Percentiles rank a stretch among this genome's conserved stretches.
phyloP scores from a whole-genome alignment of 345 rosid species.

The Mallotus nudiflorus region DNA sequence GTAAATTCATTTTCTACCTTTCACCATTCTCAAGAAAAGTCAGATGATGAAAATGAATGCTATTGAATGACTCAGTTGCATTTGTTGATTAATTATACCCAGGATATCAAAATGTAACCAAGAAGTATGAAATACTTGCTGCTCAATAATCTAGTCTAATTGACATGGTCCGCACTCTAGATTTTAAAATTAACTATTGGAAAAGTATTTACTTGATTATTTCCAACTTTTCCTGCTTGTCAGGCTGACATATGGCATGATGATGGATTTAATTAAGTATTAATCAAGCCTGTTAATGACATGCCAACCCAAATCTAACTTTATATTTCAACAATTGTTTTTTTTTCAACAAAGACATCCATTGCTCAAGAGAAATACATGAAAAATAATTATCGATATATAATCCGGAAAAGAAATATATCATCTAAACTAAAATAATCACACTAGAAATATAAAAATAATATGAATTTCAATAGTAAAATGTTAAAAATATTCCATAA shows the following conservation, averaged over 20 bases:
- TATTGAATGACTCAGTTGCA: not conserved
- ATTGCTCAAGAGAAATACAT: too few species aligned
- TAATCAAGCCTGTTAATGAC: not conserved
- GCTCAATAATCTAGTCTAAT: not conserved
- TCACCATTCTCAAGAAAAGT: too few species aligned
- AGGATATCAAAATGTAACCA: not conserved
- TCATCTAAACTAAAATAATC: too few species aligned
- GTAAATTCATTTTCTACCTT: too few species aligned
- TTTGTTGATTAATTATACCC: not conserved
- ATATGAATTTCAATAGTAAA: too few species aligned
- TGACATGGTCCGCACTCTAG: not conserved
- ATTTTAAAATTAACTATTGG: not conserved
- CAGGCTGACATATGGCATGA: conserved; percentile 6
- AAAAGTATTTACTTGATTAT: not conserved
- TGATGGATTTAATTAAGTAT: not conserved
- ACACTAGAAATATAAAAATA: too few species aligned
- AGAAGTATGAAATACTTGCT: too few species aligned
- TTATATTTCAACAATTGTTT: too few species aligned
- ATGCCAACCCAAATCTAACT: conserved; percentile 11
- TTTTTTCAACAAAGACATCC: too few species aligned
- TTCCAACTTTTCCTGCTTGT: not conserved
- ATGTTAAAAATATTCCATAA: too few species aligned
- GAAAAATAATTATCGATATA: too few species aligned
- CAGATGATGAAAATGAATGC: not conserved
- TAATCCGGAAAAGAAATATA: too few species aligned